Evolutionary conservation across 768 basidiomycete genomes (phyloP).

Genomic region (Boletus sp.): DNA sequence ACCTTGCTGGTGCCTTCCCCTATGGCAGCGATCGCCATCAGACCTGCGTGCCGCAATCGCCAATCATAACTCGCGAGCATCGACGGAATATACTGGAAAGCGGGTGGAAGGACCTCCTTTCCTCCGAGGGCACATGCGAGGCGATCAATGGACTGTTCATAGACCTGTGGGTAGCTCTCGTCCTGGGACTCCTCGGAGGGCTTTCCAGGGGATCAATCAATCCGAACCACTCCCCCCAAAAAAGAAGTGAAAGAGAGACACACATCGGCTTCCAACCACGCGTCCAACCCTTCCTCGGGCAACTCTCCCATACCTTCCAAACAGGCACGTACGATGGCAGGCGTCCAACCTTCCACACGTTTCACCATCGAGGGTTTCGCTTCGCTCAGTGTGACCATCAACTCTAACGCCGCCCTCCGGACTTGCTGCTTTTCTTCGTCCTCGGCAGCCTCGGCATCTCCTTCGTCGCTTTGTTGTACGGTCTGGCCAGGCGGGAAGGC

Average conservation of each 20-base stretch:
- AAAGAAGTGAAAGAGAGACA: slow-evolving; percentile 31
- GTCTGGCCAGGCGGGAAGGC: slow-evolving; percentile 37
- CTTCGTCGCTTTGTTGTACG: slow-evolving; percentile 28
- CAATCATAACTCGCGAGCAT: slow-evolving; percentile 83
- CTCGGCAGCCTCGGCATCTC: slow-evolving; percentile 39
- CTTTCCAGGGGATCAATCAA: slow-evolving; percentile 32
- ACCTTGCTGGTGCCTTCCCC: slow-evolving; percentile 81
- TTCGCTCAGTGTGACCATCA: slow-evolving; percentile 81
- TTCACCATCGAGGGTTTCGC: slow-evolving; percentile 67
- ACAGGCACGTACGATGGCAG: slow-evolving; percentile 67
- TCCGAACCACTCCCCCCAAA: neutral
- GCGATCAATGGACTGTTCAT: slow-evolving; percentile 81
- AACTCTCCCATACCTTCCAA: slow-evolving; percentile 81
- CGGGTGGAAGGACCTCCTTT: slow-evolving; percentile 66
- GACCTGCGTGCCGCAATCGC: slow-evolving; percentile 78
- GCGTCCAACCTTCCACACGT: slow-evolving; percentile 67
- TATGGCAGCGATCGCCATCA: slow-evolving; percentile 84
- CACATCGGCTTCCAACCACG: slow-evolving; percentile 77
- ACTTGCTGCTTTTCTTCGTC: slow-evolving; percentile 69
- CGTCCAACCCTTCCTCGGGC: slow-evolving; percentile 53
- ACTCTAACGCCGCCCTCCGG: slow-evolving; percentile 71
- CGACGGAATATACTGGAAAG: slow-evolving; percentile 79
- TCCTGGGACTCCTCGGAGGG: slow-evolving; percentile 59
- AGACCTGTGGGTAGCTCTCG: slow-evolving; percentile 67
- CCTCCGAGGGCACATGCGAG: slow-evolving; percentile 80